These are phyloP conservation scores for Chlorokybus atmophyticus DNA, from an alignment of 139 green algal species.

Conservation along the genomic window DNA sequence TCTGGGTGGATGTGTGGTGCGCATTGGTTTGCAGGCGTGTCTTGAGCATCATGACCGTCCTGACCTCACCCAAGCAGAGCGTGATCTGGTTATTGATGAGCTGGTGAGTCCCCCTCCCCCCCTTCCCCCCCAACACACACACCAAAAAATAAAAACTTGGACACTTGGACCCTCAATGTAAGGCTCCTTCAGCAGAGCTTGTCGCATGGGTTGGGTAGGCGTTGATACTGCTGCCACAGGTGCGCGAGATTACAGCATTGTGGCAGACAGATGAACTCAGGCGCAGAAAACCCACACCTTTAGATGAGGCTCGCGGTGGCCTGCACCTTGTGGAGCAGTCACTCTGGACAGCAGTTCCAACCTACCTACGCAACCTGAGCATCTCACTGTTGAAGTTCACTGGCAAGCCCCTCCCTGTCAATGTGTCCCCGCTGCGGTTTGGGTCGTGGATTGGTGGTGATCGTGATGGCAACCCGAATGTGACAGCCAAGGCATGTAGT, in stretches of 20 bases:
- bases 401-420: slow-evolving; percentile 56
- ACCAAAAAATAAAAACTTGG: too few relatives aligned
- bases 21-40: slow-evolving; percentile 8
- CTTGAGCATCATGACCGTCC: slow-evolving; percentile 22
- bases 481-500: slow-evolving; percentile 44
- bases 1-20: background rate
- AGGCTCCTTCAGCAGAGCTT: too few relatives aligned
- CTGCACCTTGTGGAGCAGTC: slow-evolving; percentile 89
- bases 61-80: slow-evolving; percentile 23
- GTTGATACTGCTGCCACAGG: too few relatives aligned
- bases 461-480: slow-evolving; percentile 74
- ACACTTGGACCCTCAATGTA: too few relatives aligned
- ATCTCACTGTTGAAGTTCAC: slow-evolving; percentile 65
- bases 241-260: slow-evolving; percentile 18
- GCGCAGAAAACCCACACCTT: slow-evolving; percentile 65
- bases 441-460: slow-evolving; percentile 93
- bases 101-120: slow-evolving; percentile 9
- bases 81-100: slow-evolving; percentile 25
- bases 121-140: too few relatives aligned
- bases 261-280: slow-evolving; percentile 94
- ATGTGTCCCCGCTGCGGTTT: slow-evolving; percentile 52
- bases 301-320: slow-evolving; percentile 76
- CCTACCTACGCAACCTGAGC: slow-evolving; percentile 59
- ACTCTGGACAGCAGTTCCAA: slow-evolving; percentile 58
- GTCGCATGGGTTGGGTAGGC: too few relatives aligned